phyloP scores from a whole-genome alignment of 371 early-diverging fungal genomes.

The Actinomortierella wolfii region DNA sequence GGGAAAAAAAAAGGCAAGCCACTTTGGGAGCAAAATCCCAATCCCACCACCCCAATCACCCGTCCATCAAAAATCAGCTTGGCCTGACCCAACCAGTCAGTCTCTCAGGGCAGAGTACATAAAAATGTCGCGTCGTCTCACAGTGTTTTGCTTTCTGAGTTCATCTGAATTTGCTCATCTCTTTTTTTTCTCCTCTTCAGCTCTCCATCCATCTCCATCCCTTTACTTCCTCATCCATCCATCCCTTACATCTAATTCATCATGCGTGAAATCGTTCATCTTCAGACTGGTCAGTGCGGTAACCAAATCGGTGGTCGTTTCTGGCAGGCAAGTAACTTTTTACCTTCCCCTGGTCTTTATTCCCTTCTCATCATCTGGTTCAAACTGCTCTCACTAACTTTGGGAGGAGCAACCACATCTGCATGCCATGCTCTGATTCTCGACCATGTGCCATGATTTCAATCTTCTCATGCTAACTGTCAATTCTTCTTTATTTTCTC shows the following conservation, averaged over 20 bases:
- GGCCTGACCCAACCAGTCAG: background rate
- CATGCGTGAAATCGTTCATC: constrained; percentile 99
- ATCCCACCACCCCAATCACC: too few species aligned
- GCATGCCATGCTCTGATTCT: constrained; percentile 7
- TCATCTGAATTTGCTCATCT: background rate
- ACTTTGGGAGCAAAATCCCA: too few species aligned
- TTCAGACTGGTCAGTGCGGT: constrained; percentile 98
- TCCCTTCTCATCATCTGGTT: background rate
- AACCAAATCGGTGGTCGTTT: constrained; percentile 70
- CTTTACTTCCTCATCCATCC: constrained; percentile 2
- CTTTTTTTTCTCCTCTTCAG: background rate
- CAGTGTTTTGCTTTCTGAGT: constrained; percentile 1
- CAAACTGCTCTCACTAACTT: background rate
- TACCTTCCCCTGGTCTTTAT: background rate
- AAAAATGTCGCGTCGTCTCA: background rate
- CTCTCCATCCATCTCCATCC: background rate
- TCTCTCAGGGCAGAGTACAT: constrained; percentile 1
- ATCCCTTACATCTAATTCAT: constrained; percentile 16
- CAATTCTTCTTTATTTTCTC: too few species aligned
- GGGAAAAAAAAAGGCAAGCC: too few species aligned
- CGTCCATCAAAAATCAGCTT: background rate
- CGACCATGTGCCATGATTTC: too few species aligned
- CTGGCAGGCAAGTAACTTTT: constrained; percentile 24
- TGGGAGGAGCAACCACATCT: background rate
- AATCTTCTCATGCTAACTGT: too few species aligned